Conservation (phyloP, 176 grass and related monocot species). For the Carex scoparia region DNA sequence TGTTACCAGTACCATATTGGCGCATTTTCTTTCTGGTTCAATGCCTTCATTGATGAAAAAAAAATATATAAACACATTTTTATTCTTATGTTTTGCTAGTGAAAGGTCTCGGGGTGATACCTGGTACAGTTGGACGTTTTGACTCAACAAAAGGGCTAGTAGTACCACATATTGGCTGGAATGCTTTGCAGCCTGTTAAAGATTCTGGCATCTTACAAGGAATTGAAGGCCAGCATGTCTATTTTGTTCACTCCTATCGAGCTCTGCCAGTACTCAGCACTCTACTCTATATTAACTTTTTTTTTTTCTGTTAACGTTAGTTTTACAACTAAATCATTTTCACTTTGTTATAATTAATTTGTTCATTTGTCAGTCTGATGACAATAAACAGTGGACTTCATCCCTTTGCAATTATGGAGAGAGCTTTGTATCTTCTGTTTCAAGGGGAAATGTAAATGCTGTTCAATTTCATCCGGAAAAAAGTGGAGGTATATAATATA, state of each 20-base stretch:
- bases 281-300: not conserved
- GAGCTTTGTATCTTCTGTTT: constrained; percentile 85
- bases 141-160: constrained; percentile 72
- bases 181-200: constrained; percentile 72
- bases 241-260: constrained; percentile 96
- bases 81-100: constrained; percentile 39
- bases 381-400: constrained; percentile 84
- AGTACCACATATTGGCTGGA: constrained; percentile 99
- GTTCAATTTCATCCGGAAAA: constrained; percentile 99
- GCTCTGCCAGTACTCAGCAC: constrained; percentile 49
- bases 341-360: constrained; percentile 30
- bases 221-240: constrained; percentile 75
- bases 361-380: constrained; percentile 66
- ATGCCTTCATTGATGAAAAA: not conserved
- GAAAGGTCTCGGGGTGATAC: constrained; percentile 88
- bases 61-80: not conserved
- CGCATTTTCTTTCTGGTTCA: not conserved
- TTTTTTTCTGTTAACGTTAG: not conserved
- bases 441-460: constrained; percentile 80
- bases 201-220: constrained; percentile 71
- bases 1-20: not conserved
- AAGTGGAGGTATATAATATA: constrained; percentile 61
- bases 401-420: constrained; percentile 78
- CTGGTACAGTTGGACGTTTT: constrained; percentile 71
- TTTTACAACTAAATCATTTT: not conserved